phyloP scores from a whole-genome alignment of 2,329 filamentous ascomycete genomes.

The Lachnellula hyalina region DNA sequence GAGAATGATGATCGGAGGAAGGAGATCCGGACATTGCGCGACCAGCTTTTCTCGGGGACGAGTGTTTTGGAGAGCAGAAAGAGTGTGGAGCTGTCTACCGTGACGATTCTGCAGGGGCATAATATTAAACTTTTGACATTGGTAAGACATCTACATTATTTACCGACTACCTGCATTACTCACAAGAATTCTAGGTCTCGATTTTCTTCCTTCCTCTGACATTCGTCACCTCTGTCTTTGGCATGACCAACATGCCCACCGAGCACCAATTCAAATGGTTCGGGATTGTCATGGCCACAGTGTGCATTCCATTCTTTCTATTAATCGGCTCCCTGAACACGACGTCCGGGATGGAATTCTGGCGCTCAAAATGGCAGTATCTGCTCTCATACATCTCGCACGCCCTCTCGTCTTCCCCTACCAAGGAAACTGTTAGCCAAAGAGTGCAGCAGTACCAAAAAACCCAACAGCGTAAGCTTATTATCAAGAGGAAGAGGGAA shows the following conservation, averaged over 20 bases:
- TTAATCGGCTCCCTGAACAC: slow-evolving; percentile 43
- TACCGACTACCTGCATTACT: background rate
- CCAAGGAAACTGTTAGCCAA: too few relatives aligned
- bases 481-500: background rate
- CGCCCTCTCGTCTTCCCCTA: background rate
- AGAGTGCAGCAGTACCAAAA: background rate
- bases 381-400: slow-evolving; percentile 5
- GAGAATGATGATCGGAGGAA: slow-evolving; percentile 47
- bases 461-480: background rate
- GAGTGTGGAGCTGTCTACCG: slow-evolving; percentile 49
- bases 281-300: slow-evolving; percentile 28
- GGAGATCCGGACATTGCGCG: slow-evolving; percentile 51
- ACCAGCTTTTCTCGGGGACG: slow-evolving; percentile 60
- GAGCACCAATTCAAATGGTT: slow-evolving; percentile 41
- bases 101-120: slow-evolving; percentile 52
- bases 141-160: slow-evolving; percentile 36
- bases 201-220: slow-evolving; percentile 58
- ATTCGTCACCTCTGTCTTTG: slow-evolving; percentile 56
- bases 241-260: slow-evolving; percentile 44
- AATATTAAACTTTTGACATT: slow-evolving; percentile 57
- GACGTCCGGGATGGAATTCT: slow-evolving; percentile 26
- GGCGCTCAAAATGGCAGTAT: slow-evolving; percentile 20
- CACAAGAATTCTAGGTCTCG: slow-evolving; percentile 13
- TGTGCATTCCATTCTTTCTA: slow-evolving; percentile 46
- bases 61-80: slow-evolving; percentile 55